These are phyloP conservation scores for Pythium volutum DNA, from an alignment of 352 stramenopile genomes.

Conservation along the genomic window DNA sequence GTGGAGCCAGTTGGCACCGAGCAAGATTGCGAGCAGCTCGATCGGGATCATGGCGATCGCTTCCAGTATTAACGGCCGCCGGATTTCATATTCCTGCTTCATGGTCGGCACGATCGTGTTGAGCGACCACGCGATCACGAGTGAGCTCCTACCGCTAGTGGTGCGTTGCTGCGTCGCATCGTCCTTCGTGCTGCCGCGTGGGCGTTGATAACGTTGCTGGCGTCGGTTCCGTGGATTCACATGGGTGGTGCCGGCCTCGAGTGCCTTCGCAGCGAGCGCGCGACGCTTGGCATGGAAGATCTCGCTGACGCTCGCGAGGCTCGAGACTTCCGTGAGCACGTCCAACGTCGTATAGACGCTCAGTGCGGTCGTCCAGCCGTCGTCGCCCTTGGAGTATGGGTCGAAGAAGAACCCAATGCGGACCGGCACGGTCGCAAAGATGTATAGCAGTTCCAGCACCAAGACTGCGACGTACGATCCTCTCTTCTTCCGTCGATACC, in stretches of 20 bases:
- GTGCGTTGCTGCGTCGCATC: constrained; percentile 1
- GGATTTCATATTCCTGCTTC: constrained; percentile 33
- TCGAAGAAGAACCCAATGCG: constrained; percentile 44
- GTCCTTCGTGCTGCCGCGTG: neutral
- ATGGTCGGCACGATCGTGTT: constrained; percentile 49
- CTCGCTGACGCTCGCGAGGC: constrained; percentile 41
- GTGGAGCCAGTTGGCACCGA: constrained; percentile 56
- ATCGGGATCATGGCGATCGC: constrained; percentile 45
- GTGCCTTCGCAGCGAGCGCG: constrained; percentile 37
- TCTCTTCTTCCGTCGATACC: constrained; percentile 15
- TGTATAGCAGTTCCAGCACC: constrained; percentile 34
- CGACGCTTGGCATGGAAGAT: constrained; percentile 44
- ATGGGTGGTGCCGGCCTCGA: constrained; percentile 17
- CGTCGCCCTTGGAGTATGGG: constrained; percentile 24
- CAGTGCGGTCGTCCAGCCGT: constrained; percentile 43
- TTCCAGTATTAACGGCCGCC: constrained; percentile 40
- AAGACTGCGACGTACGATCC: constrained; percentile 26
- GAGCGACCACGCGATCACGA: constrained; percentile 54
- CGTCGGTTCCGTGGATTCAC: constrained; percentile 25
- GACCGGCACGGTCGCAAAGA: constrained; percentile 39
- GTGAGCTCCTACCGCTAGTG: constrained; percentile 14
- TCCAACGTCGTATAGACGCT: constrained; percentile 50
- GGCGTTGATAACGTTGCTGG: constrained; percentile 4
- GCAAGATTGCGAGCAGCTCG: constrained; percentile 38
- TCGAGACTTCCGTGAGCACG: constrained; percentile 43